Evolutionary conservation across 768 basidiomycete species (phyloP), one percentile per base, ranked within the genome.

Genomic region (Kwoniella botswanensis): DNA sequence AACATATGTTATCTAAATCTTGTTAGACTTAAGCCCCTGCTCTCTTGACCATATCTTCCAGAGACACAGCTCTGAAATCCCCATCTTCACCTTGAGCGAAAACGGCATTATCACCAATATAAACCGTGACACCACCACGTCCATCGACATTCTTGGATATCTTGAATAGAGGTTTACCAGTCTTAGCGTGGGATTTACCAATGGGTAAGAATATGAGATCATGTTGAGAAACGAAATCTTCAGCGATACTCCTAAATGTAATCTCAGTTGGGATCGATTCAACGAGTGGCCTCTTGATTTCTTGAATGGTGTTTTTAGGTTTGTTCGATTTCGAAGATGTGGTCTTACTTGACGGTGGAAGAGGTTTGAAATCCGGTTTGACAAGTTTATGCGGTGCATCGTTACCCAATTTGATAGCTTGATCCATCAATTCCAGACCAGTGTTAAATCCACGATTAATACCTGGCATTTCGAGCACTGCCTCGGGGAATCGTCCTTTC

Each of bases 351-450:
- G 85, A 77, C 52, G 84, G 65, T 35, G 75, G 63, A 21, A 82
- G 50, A 41, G 81, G 79, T 24, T 69, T 60, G 80, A 88, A 88
- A 70, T 91, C 90, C 1, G 93, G 93, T 41, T 89, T 90, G 55
- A 86, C 86, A 2, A 84, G 74, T 59, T 74, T 59, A 18, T 77
- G 74, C 24, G 85, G 88, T 11, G 93, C 93, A 35, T 92, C 88
- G 2, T 89, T 86, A 7, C 94, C 94, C 29, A 98, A 86, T 71
- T 92, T 90, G 81, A 95, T 90, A 24, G 96, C 96, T 74, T 91
- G 89, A 81, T 97, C 92, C 94, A 99, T 97, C 71, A 98, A 82
- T 82, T 98, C 92, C 68, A 98, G 82, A 0, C 93, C 97, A 60
- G 90, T 88, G 55, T 90, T 92, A 80, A 98, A 97, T 17, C 94